A percentile compares a stretch with the other conserved stretches of the same genome.
Conservation (phyloP, 345 rosid species). For the Viola odorata region DNA sequence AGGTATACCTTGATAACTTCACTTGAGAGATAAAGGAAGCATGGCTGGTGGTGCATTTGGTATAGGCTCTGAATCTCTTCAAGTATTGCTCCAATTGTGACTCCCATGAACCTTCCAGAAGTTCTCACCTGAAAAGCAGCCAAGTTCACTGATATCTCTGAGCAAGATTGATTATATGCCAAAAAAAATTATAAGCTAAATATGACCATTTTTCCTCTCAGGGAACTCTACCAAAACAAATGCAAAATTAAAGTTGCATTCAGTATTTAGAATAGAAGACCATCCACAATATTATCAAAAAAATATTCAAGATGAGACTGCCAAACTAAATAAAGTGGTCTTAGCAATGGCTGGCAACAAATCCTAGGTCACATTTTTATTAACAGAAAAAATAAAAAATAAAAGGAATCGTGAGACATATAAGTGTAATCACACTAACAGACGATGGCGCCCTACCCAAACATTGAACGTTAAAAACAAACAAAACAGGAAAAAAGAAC, state of each 20-base stretch:
- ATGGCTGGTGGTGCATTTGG: slow-evolving; percentile 93
- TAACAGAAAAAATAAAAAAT: no score
- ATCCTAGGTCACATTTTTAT: neutral
- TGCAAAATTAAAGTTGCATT: neutral
- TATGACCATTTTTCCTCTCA: neutral
- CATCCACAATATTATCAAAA: neutral
- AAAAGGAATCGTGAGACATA: no score
- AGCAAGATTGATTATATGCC: slow-evolving; percentile 5
- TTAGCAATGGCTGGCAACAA: neutral
- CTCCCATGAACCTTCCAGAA: slow-evolving; percentile 88
- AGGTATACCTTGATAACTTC: slow-evolving; percentile 92
- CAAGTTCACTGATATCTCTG: slow-evolving; percentile 5
- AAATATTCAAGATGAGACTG: neutral
- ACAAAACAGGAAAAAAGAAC: no score
- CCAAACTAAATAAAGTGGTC: no score
- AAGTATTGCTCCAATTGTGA: slow-evolving; percentile 89
- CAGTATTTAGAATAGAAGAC: no score
- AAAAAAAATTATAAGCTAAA: neutral
- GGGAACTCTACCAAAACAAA: neutral
- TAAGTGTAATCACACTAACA: no score
- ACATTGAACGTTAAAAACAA: no score
- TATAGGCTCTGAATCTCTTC: slow-evolving; percentile 86
- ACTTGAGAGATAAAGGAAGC: slow-evolving; percentile 97
- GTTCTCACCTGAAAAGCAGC: slow-evolving; percentile 70
- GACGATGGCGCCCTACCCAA: no score